Evolutionary conservation across 352 stramenopile species (phyloP), one percentile per base, ranked within the genome.

Genomic region (Phytophthora melonis): DNA sequence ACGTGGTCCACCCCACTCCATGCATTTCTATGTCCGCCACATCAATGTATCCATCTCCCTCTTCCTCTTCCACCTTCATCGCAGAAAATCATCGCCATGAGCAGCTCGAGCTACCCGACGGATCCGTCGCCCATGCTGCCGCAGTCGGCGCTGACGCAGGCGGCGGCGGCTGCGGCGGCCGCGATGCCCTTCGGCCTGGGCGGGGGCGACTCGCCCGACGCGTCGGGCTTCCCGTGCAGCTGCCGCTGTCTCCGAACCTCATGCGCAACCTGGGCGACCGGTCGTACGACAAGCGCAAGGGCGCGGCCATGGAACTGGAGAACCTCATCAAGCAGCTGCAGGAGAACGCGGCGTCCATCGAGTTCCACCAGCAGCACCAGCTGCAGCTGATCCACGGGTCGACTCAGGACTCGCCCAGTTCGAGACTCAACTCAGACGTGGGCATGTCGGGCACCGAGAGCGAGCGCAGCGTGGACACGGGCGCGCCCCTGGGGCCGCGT

Each of bases 211-310:
- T 65, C 71, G 21, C 66, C 71, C 16, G 69, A 88, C 25, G 47
- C 53, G 10, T 63, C 41, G 14, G 72, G 39, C 16, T 90, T 77
- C 71, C 63, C 84, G 76, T 90, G 50, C 86, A 92, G 64, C 78
- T 95, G 30, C 90, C 90, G 54, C 74, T 97, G 57, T 89, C 88
- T 10, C 87, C 87, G 11, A 93, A 82, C 34, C 79, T 95, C 27
- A 85, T 95, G 90, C 86, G 89, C 49, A 97, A 97, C 58, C 88
- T 99, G 30, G 97, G 98, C 34, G 98, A 99, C 80, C 89, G 97
- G 18, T 99, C 95, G 14, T 99, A 99, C 81, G 98, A 99, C 73
- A 99, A 99, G 84, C 94, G 98, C 61, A 99, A 99, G 83, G 98
- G 97, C 74, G 98, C 98, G 1, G 98, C 98, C 8, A 91, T 99